Evolutionary conservation across 2,329 filamentous ascomycete species (phyloP).

Genomic region (Diaporthe citri): DNA sequence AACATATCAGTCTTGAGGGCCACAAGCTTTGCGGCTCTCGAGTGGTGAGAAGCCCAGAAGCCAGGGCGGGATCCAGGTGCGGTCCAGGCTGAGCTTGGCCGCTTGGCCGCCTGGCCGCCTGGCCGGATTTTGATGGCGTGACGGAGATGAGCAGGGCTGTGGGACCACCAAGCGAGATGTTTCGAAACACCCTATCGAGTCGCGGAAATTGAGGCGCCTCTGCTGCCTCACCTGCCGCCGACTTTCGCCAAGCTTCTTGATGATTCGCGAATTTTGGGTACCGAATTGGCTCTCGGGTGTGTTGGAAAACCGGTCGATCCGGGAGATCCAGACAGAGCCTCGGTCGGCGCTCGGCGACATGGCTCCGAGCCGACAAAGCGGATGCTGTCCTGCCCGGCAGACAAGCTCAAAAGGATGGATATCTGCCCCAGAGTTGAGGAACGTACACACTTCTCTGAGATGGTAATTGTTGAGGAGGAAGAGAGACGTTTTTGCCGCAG

Average conservation of each 20-base stretch:
- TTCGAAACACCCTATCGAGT: constrained; percentile 36
- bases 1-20: neutral
- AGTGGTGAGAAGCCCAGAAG: neutral
- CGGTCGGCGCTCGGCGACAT: neutral
- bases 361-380: neutral
- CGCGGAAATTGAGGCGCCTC: constrained; percentile 27
- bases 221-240: constrained; percentile 27
- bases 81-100: neutral
- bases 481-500: neutral
- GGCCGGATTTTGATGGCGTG: constrained; percentile 4
- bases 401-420: neutral
- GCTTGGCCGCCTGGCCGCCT: constrained; percentile 3
- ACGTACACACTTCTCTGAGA: neutral
- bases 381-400: neutral
- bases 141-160: constrained; percentile 39
- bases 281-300: neutral
- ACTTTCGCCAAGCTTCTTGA: neutral
- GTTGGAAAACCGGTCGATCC: constrained; percentile 16
- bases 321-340: neutral
- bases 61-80: neutral
- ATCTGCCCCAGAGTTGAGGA: too few species aligned
- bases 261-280: neutral
- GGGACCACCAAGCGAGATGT: constrained; percentile 37
- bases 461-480: neutral
- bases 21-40: constrained; percentile 18